Percentiles rank a stretch among this genome's conserved stretches.
These are phyloP conservation scores for Penicillium alfredii DNA, from an alignment of 495 filamentous ascomycete genomes.

Conservation along the genomic window DNA sequence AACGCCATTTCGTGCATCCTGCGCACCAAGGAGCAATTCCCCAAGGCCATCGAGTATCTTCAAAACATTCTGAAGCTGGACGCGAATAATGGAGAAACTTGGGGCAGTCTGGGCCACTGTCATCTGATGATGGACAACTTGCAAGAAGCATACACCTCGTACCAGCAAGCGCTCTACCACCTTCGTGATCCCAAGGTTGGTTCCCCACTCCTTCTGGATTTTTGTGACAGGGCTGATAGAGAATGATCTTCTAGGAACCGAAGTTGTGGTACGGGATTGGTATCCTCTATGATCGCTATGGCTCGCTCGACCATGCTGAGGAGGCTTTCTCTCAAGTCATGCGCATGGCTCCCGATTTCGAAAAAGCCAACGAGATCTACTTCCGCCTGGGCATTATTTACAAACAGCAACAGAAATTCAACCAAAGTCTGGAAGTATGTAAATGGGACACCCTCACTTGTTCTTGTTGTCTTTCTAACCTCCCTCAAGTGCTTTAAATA, in stretches of 20 bases:
- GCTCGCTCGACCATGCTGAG: constrained; percentile 94
- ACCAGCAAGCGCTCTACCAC: constrained; percentile 92
- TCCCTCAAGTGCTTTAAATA: constrained; percentile 99
- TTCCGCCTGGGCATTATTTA: constrained; percentile 98
- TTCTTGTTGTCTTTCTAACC: too few species aligned
- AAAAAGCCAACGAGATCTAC: constrained; percentile 99
- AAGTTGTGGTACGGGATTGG: constrained; percentile 99
- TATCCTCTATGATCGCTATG: constrained; percentile 95
- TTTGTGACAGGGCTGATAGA: too few species aligned
- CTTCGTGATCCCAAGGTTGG: constrained; percentile 86
- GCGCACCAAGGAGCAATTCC: constrained; percentile 85
- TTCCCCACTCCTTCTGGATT: too few species aligned
- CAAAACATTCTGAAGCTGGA: constrained; percentile 90
- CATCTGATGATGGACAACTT: constrained; percentile 99
- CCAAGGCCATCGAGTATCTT: constrained; percentile 89
- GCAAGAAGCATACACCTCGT: constrained; percentile 95
- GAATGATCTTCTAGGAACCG: constrained; percentile 61
- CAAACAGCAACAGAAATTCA: constrained; percentile 96
- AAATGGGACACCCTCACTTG: too few species aligned
- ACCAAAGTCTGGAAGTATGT: constrained; percentile 80
- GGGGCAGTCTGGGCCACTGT: constrained; percentile 94
- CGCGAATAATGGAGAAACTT: constrained; percentile 82
- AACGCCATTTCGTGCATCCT: constrained; percentile 88
- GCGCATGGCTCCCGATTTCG: constrained; percentile 96
- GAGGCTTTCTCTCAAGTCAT: constrained; percentile 99